Evolutionary conservation across 192 early-diverging fungal species (phyloP).

Genomic region (Umbelopsis sp.): DNA sequence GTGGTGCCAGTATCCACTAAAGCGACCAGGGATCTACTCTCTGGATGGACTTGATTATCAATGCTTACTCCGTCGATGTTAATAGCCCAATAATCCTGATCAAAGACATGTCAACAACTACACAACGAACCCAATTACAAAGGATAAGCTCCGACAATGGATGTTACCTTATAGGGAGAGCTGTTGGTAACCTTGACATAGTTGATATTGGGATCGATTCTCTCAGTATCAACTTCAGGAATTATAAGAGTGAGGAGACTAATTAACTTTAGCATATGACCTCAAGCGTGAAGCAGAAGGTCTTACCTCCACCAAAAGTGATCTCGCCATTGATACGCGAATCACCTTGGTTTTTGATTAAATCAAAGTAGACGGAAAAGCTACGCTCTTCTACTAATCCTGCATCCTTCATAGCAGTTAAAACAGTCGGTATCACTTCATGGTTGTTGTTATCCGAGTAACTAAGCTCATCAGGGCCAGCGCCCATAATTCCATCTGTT

Average conservation of each 20-base stretch:
- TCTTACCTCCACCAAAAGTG: conserved; percentile 36
- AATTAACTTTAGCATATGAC: neutral
- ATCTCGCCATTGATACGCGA: conserved; percentile 31
- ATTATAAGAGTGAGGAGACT: neutral
- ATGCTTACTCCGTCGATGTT: conserved; percentile 24
- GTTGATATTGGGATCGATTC: conserved; percentile 19
- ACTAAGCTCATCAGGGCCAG: conserved; percentile 30
- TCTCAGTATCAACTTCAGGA: conserved; percentile 18
- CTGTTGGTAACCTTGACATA: conserved; percentile 23
- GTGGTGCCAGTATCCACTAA: conserved; percentile 37
- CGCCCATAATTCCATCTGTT: conserved; percentile 1
- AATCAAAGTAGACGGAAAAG: conserved; percentile 37
- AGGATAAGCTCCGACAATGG: neutral
- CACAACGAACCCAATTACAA: neutral
- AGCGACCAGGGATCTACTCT: conserved; percentile 1
- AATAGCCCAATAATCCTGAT: conserved; percentile 39
- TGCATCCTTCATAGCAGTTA: conserved; percentile 30
- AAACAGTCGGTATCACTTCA: conserved; percentile 27
- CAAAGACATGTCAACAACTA: neutral
- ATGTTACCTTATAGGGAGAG: conserved; percentile 10
- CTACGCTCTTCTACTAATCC: conserved; percentile 25
- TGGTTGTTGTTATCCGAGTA: conserved; percentile 26
- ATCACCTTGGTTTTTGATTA: neutral
- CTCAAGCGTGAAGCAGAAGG: neutral
- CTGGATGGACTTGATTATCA: neutral